phyloP scores from a whole-genome alignment of 495 filamentous ascomycete genomes.

The Mytilinidion resinicola region DNA sequence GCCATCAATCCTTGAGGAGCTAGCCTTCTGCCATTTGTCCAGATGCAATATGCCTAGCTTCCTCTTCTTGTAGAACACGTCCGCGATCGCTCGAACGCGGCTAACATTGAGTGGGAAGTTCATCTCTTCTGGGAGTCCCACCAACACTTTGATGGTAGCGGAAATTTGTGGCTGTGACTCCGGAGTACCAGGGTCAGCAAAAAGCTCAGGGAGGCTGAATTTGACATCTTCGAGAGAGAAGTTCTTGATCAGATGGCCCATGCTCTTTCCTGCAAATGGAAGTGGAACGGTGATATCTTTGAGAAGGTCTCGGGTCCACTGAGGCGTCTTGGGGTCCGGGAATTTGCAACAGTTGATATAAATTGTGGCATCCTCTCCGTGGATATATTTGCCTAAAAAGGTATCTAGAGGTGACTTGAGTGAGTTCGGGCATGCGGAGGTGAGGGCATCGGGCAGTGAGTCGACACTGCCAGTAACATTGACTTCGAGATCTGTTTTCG shows the following conservation, averaged over 20 bases:
- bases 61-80: conserved; percentile 67
- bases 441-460: conserved; percentile 64
- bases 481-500: conserved; percentile 58
- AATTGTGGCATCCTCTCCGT: conserved; percentile 67
- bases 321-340: conserved; percentile 59
- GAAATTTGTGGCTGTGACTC: conserved; percentile 70
- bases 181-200: conserved; percentile 68
- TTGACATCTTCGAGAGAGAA: conserved; percentile 79
- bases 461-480: conserved; percentile 62
- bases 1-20: conserved; percentile 62
- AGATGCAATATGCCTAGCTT: conserved; percentile 74
- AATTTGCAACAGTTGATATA: conserved; percentile 71
- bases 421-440: conserved; percentile 62
- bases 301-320: conserved; percentile 75
- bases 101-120: conserved; percentile 73
- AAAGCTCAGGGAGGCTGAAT: conserved; percentile 72
- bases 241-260: conserved; percentile 76
- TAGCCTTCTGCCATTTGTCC: conserved; percentile 74
- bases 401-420: conserved; percentile 76
- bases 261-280: conserved; percentile 69
- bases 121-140: conserved; percentile 75
- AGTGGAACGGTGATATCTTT: conserved; percentile 77
- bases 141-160: conserved; percentile 68
- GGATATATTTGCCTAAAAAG: conserved; percentile 74
- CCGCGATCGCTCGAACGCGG: conserved; percentile 63